phyloP scores from a whole-genome alignment of 1,284 basidiomycete species.

The Sporisorium exsertum region DNA sequence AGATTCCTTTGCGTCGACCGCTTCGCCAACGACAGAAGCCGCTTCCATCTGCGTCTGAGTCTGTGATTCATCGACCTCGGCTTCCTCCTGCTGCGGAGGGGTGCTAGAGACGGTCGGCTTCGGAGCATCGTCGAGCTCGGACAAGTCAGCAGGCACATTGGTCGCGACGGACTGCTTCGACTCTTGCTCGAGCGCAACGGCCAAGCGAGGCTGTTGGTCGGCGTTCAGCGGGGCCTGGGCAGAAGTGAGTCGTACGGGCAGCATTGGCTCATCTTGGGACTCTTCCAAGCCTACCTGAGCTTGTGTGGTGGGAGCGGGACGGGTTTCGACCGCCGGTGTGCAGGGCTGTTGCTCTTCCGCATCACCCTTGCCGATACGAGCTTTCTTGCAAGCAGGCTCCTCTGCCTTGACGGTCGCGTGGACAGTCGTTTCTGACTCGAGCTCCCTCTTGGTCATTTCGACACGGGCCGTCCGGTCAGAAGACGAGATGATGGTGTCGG shows the following conservation, averaged over 20 bases:
- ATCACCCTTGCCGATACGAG: constrained; percentile 5
- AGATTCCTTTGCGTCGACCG: not conserved
- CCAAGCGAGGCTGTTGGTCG: not conserved
- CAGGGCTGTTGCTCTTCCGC: not conserved
- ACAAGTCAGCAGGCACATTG: not conserved
- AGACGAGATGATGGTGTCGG: not conserved
- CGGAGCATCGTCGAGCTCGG: not conserved
- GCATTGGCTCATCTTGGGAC: constrained; percentile 31
- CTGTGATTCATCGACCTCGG: constrained; percentile 17
- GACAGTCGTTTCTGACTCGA: not conserved
- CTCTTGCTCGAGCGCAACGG: not conserved
- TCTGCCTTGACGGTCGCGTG: not conserved
- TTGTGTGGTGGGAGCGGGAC: not conserved
- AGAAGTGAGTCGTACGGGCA: constrained; percentile 5
- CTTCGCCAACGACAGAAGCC: not conserved
- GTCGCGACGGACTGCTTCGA: not conserved
- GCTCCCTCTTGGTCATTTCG: constrained; percentile 5
- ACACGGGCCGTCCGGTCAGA: not conserved
- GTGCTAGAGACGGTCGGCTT: not conserved
- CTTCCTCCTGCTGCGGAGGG: not conserved
- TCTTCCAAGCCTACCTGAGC: constrained; percentile 11
- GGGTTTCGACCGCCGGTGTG: not conserved
- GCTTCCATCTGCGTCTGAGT: constrained; percentile 39
- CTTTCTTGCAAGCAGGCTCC: constrained; percentile 20
- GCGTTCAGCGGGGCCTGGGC: not conserved